These are phyloP conservation scores for Apiospora aurea DNA, from an alignment of 2,329 filamentous ascomycete genomes.

Conservation along the genomic window DNA sequence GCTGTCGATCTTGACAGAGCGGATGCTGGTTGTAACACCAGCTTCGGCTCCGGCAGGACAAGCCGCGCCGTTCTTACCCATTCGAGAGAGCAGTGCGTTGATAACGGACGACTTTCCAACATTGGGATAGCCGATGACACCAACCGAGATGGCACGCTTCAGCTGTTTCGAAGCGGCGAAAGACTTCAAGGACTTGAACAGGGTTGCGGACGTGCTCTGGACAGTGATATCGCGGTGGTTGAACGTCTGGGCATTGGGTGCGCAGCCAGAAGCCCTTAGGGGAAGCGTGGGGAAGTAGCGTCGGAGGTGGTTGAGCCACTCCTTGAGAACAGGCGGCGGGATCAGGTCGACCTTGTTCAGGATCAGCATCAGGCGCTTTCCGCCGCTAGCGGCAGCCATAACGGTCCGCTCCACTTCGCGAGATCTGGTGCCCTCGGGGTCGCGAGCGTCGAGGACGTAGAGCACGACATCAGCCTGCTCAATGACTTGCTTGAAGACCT, in stretches of 20 bases:
- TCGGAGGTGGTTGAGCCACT: constrained; percentile 84
- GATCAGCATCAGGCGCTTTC: constrained; percentile 88
- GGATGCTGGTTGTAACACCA: constrained; percentile 87
- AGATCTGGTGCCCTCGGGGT: constrained; percentile 89
- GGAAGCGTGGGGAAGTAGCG: constrained; percentile 92
- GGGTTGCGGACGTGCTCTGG: constrained; percentile 81
- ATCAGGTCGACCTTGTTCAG: constrained; percentile 97
- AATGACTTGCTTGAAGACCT: constrained; percentile 93
- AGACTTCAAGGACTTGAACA: constrained; percentile 90
- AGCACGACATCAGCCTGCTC: constrained; percentile 89
- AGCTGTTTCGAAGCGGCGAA: constrained; percentile 84
- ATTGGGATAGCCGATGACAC: constrained; percentile 94
- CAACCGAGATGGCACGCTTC: constrained; percentile 89
- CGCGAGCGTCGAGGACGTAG: constrained; percentile 91
- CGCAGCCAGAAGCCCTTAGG: constrained; percentile 81
- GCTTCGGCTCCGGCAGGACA: constrained; percentile 92
- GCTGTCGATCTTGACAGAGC: constrained; percentile 92
- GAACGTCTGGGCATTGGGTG: constrained; percentile 87
- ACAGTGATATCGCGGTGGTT: constrained; percentile 90
- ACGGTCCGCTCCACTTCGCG: constrained; percentile 89
- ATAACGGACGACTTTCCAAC: constrained; percentile 97
- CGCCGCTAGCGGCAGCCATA: constrained; percentile 83
- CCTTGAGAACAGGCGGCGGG: constrained; percentile 80
- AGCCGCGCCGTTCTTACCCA: constrained; percentile 69
- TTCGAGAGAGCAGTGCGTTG: constrained; percentile 83